These are phyloP conservation scores for Thoreauomyces humboldtii DNA, from an alignment of 192 early-diverging fungal genomes.

Conservation along the genomic window DNA sequence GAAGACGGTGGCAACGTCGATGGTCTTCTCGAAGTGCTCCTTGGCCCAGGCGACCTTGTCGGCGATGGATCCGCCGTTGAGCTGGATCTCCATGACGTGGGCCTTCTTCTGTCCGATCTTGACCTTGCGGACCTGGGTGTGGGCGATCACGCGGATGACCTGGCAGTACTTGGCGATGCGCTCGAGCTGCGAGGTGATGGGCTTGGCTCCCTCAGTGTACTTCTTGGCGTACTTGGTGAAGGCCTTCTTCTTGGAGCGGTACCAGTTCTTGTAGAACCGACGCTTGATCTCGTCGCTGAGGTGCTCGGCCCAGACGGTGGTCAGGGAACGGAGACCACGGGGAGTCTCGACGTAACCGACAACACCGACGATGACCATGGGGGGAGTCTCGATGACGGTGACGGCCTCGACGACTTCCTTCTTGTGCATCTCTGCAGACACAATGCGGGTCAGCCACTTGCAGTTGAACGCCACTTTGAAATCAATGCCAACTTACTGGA, in stretches of 20 bases:
- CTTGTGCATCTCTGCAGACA: conserved; percentile 89
- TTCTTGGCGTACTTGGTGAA: conserved; percentile 99
- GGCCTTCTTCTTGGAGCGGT: conserved; percentile 99
- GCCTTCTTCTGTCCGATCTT: conserved; percentile 98
- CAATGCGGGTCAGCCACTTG: no score
- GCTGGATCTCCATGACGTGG: conserved; percentile 99
- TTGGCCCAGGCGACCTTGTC: conserved; percentile 98
- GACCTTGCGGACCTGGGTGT: conserved; percentile 96
- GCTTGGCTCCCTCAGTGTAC: conserved; percentile 80
- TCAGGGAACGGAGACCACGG: conserved; percentile 93
- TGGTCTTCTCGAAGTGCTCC: conserved; percentile 95
- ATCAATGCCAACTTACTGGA: conserved; percentile 89
- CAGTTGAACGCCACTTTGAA: no score
- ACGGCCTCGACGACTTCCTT: conserved; percentile 99
- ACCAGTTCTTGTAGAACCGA: conserved; percentile 99
- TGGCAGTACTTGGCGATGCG: conserved; percentile 99
- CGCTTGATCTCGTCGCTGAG: conserved; percentile 95
- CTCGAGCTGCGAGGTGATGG: conserved; percentile 88
- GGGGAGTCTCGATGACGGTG: conserved; percentile 96
- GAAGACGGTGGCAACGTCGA: conserved; percentile 87
- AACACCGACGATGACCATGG: conserved; percentile 96
- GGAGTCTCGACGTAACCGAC: conserved; percentile 99
- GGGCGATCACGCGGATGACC: conserved; percentile 94
- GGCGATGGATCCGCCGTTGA: conserved; percentile 95
- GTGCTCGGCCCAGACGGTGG: conserved; percentile 99